Base-by-base conservation (phyloP, 495 filamentous ascomycete genomes). In the Pseudoneurospora amorphoporcata region DNA sequence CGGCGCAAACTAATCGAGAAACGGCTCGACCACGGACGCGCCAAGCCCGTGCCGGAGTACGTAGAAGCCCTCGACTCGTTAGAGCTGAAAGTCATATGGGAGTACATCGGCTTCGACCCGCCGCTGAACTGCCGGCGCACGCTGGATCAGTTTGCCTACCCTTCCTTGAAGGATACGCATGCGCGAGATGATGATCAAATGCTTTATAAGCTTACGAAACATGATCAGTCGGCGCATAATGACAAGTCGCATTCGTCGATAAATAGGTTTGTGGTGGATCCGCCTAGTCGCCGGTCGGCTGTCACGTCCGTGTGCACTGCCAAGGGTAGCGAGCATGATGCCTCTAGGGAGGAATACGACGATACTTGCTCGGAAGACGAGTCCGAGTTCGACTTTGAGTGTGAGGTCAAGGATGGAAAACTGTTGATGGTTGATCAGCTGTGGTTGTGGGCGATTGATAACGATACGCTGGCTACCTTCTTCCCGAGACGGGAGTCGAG, bases 341-440 rank as follows among this genome's bases (percentile, higher is more conserved):
- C 35, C 3, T 3, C 3, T 37, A 70, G 40, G 10, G 65, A 68
- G 10, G 75, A 42, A 9, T 43, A 70, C 1, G 58, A 47, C n/a
- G 77, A 75, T 3, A 70, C 43, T 0, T 61, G 53, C 23, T 69
- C 75, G 0, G 72, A 75, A 0, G 69, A 32, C 0, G 81, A 82
- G 3, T 75, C 73, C 10, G 78, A 80, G 8, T 61, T 74, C 0
- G 78, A 84, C 10, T 61, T 61, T 1, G 41, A 82, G 70, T 70
- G 81, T 32, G 72, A 83, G n/a, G 83, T 88, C 10, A 81, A 85
- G 69, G 84, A 90, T 39, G 87, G 86, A 0, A 89, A 90, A 74
- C 85, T 91, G 17, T 81, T 91, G 14, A 91, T 91, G 89, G 89
- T 92, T 8, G 89, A 91, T 73, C 89, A 91, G 72, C 81, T 92